Evolutionary conservation across 352 stramenopile genomes (phyloP), one percentile per base, ranked within the genome.

Genomic region (Globisporangium cystogenes): DNA sequence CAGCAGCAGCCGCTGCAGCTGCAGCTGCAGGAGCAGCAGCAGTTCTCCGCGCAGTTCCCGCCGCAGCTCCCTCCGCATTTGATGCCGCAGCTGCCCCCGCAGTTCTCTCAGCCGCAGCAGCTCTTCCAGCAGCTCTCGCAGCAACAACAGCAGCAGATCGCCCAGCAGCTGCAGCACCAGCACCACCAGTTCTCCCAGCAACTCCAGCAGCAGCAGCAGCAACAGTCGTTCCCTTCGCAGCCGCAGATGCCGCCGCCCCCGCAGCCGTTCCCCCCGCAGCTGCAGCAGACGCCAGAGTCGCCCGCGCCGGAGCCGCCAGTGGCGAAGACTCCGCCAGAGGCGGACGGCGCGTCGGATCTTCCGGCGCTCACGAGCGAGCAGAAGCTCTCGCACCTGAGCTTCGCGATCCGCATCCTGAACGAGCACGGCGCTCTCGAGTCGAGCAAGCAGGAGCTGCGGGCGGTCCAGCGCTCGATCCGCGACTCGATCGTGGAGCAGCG

Each of bases 311-410:
- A 21, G 39, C 39, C 20, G 12, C 39, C 39, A 44, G 39, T 24
- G 39, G 12, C 7, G 18, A 44, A 44, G 20, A 16, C 18, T 10
- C 39, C 11, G 39, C 39, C 18, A 7, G 15, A 44, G 11, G 39
- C 2, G 2, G 39, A 44, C 21, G 39, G 4, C 3, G 8, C 6
- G 4, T 6, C 39, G 7, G 39, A 24, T 15, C 39, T 44, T 7
- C 36, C 26, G 37, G 8, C 43, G 31, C 35, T 57, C 20, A 51
- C 51, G 29, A 57, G 45, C 42, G 31, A 57, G 29, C 29, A 57
- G 31, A 57, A 57, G 41, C 31, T 57, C 12, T 45, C 36, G 42
- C 51, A 57, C 43, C 21, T 57, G 29, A 57, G 51, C 51, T 51
- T 45, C 33, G 23, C 35, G 51, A 57, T 57, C 41, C 20, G 41